These are phyloP conservation scores for Trichosporon ovoides DNA, from an alignment of 1,284 basidiomycete species.

Conservation along the genomic window DNA sequence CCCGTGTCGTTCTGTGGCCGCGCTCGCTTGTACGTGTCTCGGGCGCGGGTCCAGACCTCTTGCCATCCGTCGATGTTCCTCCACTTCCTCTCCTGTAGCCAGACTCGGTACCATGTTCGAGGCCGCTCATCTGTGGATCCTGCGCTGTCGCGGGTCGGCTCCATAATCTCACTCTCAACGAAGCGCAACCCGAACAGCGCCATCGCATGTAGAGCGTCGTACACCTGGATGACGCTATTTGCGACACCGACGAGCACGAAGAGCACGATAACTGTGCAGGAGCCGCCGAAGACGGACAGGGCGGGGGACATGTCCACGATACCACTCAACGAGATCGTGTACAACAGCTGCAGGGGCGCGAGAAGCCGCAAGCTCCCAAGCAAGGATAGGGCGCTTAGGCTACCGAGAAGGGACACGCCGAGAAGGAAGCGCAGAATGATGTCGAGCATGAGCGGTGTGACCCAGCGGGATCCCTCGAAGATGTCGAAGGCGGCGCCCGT, in stretches of 20 bases:
- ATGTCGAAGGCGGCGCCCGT: conserved; percentile 3
- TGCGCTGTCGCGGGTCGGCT: conserved; percentile 35
- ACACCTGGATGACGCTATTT: conserved; percentile 37
- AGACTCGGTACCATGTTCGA: conserved; percentile 12
- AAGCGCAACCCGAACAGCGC: conserved; percentile 30
- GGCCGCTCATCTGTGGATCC: conserved; percentile 9
- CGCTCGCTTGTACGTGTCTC: background rate
- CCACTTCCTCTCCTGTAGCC: conserved; percentile 18
- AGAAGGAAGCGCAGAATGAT: conserved; percentile 37
- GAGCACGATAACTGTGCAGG: conserved; percentile 25
- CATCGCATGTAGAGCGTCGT: conserved; percentile 22
- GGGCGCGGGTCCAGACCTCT: conserved; percentile 11
- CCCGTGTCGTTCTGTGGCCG: background rate
- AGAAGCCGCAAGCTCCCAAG: conserved; percentile 39
- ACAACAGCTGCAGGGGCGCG: conserved; percentile 41
- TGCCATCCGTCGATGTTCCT: conserved; percentile 14
- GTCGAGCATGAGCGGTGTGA: conserved; percentile 13
- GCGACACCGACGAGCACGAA: conserved; percentile 35
- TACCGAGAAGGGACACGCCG: conserved; percentile 44
- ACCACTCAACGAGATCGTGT: conserved; percentile 39
- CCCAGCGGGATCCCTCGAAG: background rate
- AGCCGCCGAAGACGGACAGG: background rate
- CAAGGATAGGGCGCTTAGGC: conserved; percentile 41
- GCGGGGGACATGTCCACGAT: conserved; percentile 17
- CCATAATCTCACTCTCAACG: conserved; percentile 42